phyloP scores from a whole-genome alignment of 805 yeast genomes.

The Starmerella stellata region DNA sequence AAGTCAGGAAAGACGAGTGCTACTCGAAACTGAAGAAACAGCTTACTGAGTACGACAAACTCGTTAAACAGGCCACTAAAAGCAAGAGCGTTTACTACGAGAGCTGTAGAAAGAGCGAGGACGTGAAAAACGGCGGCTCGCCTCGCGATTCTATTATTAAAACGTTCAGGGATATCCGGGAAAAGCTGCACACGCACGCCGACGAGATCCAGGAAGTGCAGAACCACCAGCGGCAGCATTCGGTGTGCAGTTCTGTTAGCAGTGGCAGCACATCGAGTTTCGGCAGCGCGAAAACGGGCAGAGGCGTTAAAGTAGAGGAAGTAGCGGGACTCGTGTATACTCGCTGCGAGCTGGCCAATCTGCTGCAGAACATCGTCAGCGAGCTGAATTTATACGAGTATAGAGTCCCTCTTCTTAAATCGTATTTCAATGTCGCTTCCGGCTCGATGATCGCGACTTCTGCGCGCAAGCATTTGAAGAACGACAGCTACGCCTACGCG shows the following conservation, averaged over 20 bases:
- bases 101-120: conserved; percentile 53
- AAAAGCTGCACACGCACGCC: conserved; percentile 10
- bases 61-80: conserved; percentile 30
- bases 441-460: conserved; percentile 46
- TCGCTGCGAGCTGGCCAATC: conserved; percentile 25
- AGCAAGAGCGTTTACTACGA: conserved; percentile 45
- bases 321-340: conserved; percentile 23
- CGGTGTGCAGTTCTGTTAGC: not conserved
- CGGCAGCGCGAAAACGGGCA: not conserved
- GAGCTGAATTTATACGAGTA: conserved; percentile 36
- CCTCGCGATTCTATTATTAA: conserved; percentile 11
- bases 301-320: conserved; percentile 1
- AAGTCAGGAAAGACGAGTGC: conserved; percentile 38
- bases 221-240: not conserved
- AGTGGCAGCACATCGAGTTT: not conserved
- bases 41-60: conserved; percentile 32
- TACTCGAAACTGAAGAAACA: conserved; percentile 33
- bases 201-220: not conserved
- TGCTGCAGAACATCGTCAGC: conserved; percentile 27
- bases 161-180: conserved; percentile 7
- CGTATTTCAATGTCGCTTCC: conserved; percentile 41
- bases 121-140: conserved; percentile 17
- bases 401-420: conserved; percentile 51
- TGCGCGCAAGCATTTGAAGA: conserved; percentile 34
- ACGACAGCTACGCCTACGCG: conserved; percentile 37